Conservation (phyloP, 108 stramenopile species). For the Nitzschia sp. region DNA sequence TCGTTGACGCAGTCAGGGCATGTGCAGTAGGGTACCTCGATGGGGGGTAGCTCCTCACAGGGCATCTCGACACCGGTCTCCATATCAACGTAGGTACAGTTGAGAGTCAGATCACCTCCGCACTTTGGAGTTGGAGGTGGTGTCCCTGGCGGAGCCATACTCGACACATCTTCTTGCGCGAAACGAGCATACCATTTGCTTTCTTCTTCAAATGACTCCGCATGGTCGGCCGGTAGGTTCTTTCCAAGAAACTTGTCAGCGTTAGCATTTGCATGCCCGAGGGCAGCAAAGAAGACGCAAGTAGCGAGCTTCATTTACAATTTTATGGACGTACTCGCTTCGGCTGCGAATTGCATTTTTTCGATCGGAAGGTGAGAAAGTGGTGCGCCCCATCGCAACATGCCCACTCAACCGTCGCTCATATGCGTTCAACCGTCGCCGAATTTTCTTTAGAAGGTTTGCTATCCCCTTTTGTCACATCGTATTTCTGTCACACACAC, state of each 20-base stretch:
- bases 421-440: not conserved
- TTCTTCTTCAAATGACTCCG: constrained; percentile 1
- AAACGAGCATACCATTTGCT: constrained; percentile 8
- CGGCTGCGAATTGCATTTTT: not conserved
- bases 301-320: constrained; percentile 3
- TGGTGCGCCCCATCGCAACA: too few relatives aligned
- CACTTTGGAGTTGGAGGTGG: constrained; percentile 13
- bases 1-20: constrained; percentile 27
- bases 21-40: constrained; percentile 2
- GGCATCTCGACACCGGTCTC: constrained; percentile 1
- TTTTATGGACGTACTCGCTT: not conserved
- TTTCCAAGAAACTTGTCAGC: not conserved
- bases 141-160: not conserved
- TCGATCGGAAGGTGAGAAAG: too few relatives aligned
- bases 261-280: not conserved
- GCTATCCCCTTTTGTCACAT: not conserved
- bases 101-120: constrained; percentile 8
- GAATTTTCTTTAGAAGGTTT: not conserved
- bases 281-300: not conserved
- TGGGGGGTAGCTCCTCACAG: constrained; percentile 24
- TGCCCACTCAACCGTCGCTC: not conserved
- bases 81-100: constrained; percentile 18
- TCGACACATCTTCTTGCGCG: constrained; percentile 3
- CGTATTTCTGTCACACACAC: not conserved
- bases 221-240: not conserved